These are phyloP conservation scores for Hypomontagnella submonticulosa DNA, from an alignment of 495 filamentous ascomycete species.

Conservation along the genomic window DNA sequence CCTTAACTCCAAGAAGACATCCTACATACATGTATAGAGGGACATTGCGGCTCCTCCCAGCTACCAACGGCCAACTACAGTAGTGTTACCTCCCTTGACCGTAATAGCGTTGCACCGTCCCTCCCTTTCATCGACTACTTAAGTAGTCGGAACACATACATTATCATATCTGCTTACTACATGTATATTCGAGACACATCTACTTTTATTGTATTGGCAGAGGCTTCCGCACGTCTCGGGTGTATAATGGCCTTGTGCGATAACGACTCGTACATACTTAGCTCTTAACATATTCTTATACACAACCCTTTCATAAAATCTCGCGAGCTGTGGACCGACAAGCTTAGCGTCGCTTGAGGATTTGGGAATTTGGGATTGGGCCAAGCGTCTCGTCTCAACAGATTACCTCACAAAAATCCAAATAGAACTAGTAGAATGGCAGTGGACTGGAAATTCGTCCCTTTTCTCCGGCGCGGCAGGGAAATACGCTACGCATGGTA, in stretches of 20 bases:
- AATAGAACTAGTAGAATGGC: conserved; percentile 7
- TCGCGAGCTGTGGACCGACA: no score
- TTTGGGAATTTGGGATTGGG: background rate
- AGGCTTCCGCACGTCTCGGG: conserved; percentile 6
- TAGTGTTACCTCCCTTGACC: conserved; percentile 9
- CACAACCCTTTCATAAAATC: no score
- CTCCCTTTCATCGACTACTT: conserved; percentile 20
- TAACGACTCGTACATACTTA: background rate
- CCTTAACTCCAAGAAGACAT: conserved; percentile 2
- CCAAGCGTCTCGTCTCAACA: conserved; percentile 22
- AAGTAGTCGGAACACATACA: conserved; percentile 3
- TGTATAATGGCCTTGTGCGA: conserved; percentile 5
- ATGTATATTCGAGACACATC: background rate
- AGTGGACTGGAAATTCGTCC: conserved; percentile 33
- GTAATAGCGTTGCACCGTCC: conserved; percentile 20
- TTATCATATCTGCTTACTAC: conserved; percentile 21
- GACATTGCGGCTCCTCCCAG: conserved; percentile 28
- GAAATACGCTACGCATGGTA: conserved; percentile 17
- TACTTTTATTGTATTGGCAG: conserved; percentile 3
- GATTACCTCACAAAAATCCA: conserved; percentile 34
- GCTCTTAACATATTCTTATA: no score
- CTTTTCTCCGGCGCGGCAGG: conserved; percentile 42
- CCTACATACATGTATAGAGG: no score
- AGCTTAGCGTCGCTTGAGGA: conserved; percentile 1
- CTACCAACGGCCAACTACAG: conserved; percentile 1